Evolutionary conservation across 2,329 filamentous ascomycete species (phyloP), one percentile per base, ranked within the genome.

Genomic region (Arthrobotrys conoides): DNA sequence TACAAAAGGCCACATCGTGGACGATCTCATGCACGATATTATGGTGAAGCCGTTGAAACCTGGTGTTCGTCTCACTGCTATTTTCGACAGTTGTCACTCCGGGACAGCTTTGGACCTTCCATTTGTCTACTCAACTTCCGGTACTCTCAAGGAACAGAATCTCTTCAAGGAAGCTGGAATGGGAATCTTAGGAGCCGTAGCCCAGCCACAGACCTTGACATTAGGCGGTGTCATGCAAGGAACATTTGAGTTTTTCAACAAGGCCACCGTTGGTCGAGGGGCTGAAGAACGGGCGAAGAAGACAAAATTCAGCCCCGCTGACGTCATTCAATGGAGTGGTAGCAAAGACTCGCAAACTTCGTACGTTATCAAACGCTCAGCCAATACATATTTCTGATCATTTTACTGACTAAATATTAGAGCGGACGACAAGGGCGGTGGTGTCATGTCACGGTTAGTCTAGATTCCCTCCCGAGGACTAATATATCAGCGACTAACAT

Each of bases 11-110:
- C 92, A 94, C 84, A 93, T 95, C 81, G 91, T 92, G 24, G 92
- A 94, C 83, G 92, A 95, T 83, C 91, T 94, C 84, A 92, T 95
- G 89, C 92, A 94, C 83, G 86, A 89, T 64, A 91, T 93, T 83
- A 91, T 93, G 87, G 88, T 90, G 63, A 85, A 85, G 69, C 89
- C 89, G 10, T 83, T 90, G 22, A 85, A 86, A 69, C 84, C 86
- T 4, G 89, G 89, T 66, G 89, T 90, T 36, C 86, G 89, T 38
- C 85, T 89, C 79, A 91, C 88, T 36, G 89, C 87, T 83, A 91
- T 90, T 81, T 90, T 90, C 83, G 88, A 90, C 83, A 90, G 89
- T 18, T 91, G 90, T 82, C 90, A 91, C 83, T 91, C 90, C 0
- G 90, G 90, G 68, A 91, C 90, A 1, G 89, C 89, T 1, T 86